A percentile compares a stretch with the other conserved stretches of the same genome.
phyloP scores from a whole-genome alignment of 2,329 filamentous ascomycete species.

The Rutstroemia sydowiana region DNA sequence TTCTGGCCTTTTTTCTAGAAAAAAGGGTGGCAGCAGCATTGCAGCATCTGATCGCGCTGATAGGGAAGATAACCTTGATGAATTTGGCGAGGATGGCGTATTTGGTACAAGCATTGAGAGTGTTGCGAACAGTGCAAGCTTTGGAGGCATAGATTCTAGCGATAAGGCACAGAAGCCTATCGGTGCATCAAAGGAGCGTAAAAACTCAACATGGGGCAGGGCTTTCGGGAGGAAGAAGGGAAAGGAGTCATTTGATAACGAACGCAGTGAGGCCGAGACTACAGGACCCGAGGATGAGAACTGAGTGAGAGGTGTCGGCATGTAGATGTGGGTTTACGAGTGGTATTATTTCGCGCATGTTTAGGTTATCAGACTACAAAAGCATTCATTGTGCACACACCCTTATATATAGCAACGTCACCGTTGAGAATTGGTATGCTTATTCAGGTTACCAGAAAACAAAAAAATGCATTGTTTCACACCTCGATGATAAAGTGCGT shows the following conservation, averaged over 20 bases:
- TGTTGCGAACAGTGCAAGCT: slow-evolving; percentile 46
- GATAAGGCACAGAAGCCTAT: slow-evolving; percentile 32
- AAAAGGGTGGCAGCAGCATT: slow-evolving; percentile 49
- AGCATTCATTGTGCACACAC: no score
- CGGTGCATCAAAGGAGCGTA: slow-evolving; percentile 24
- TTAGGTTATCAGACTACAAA: no score
- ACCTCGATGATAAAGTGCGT: no score
- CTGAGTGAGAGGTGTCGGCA: neutral
- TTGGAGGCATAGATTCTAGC: slow-evolving; percentile 43
- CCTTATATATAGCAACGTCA: no score
- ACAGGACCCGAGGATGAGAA: slow-evolving; percentile 25
- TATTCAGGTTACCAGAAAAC: no score
- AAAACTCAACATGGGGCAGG: slow-evolving; percentile 26
- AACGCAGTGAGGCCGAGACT: slow-evolving; percentile 26
- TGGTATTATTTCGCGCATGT: no score
- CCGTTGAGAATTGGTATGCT: no score
- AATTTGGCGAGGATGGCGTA: slow-evolving; percentile 43
- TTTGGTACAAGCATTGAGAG: slow-evolving; percentile 50
- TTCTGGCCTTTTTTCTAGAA: slow-evolving; percentile 41
- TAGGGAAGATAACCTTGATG: slow-evolving; percentile 48
- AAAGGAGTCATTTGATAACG: slow-evolving; percentile 26
- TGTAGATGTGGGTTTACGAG: no score
- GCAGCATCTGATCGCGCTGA: slow-evolving; percentile 49
- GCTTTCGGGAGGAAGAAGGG: slow-evolving; percentile 25
- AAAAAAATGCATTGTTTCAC: no score